Percentiles rank a stretch among this genome's conserved stretches.
Evolutionary conservation across 169 alveolate genomes (phyloP).

Genomic region (Cryptosporidium baileyi): DNA sequence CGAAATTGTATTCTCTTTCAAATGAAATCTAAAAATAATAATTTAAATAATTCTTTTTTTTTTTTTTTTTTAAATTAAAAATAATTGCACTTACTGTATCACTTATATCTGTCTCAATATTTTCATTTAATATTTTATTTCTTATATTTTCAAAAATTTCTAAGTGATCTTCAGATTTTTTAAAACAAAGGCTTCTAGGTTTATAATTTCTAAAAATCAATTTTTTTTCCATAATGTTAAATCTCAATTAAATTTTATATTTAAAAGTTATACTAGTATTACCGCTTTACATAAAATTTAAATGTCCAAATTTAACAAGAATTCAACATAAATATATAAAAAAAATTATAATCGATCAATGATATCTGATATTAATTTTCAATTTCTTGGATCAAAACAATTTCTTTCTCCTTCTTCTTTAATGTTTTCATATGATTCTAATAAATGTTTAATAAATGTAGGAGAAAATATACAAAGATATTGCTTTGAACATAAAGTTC

Average conservation of each 20-base stretch:
- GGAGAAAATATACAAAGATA: slow-evolving; percentile 86
- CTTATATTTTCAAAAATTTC: not conserved
- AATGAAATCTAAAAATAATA: not conserved
- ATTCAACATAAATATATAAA: not conserved
- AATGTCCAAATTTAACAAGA: not conserved
- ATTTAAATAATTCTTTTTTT: not conserved
- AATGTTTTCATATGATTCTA: slow-evolving; percentile 78
- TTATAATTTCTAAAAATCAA: slow-evolving; percentile 19
- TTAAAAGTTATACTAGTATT: not conserved
- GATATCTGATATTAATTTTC: slow-evolving; percentile 76
- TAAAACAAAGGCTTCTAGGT: slow-evolving; percentile 23
- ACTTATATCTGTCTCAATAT: slow-evolving; percentile 13
- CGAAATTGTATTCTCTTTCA: slow-evolving; percentile 49
- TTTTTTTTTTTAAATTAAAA: not conserved
- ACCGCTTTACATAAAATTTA: not conserved
- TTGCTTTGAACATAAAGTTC: slow-evolving; percentile 80
- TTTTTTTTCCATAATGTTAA: no score
- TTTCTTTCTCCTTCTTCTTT: slow-evolving; percentile 83
- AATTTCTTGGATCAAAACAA: slow-evolving; percentile 80
- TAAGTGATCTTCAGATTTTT: not conserved
- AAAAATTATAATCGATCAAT: not conserved
- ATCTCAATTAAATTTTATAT: no score
- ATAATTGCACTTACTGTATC: slow-evolving; percentile 8
- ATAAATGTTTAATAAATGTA: slow-evolving; percentile 78
- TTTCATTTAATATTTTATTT: slow-evolving; percentile 13